Conservation (phyloP, 345 rosid genomes). For the Hirschfeldia incana region DNA sequence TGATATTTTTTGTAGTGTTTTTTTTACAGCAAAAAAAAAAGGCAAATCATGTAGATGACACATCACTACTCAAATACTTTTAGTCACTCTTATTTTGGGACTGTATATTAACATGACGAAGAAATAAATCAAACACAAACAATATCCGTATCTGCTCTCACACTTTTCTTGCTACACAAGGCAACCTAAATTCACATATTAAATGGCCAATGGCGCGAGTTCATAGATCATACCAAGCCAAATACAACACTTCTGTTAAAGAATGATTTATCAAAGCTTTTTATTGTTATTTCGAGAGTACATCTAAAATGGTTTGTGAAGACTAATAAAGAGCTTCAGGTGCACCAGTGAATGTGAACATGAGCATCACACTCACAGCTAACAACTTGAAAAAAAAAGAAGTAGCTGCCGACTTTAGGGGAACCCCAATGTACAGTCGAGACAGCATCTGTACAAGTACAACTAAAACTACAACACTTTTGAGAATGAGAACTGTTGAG, state of each 20-base stretch:
- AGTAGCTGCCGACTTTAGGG: neutral
- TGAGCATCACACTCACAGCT: conserved; percentile 10
- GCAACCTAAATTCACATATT: neutral
- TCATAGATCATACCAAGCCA: neutral
- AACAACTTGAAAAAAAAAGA: neutral
- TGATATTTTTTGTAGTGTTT: neutral
- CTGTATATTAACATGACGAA: neutral
- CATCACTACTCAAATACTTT: neutral
- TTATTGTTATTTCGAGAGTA: neutral
- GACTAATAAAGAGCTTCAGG: conserved; percentile 21
- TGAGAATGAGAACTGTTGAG: conserved; percentile 16
- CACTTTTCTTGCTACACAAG: neutral
- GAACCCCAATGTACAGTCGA: conserved; percentile 19
- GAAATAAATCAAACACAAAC: neutral
- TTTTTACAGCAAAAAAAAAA: neutral
- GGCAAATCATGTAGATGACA: conserved; percentile 1
- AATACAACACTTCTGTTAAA: neutral
- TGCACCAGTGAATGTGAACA: conserved; percentile 25
- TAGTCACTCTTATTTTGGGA: conserved; percentile 4
- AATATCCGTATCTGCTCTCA: neutral
- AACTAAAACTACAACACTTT: conserved; percentile 26
- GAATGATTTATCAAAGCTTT: neutral
- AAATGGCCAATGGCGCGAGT: neutral
- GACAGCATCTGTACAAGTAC: conserved; percentile 36
- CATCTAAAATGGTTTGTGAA: conserved; percentile 23